phyloP scores from a whole-genome alignment of 2,329 filamentous ascomycete genomes.

The Fusarium sp. region DNA sequence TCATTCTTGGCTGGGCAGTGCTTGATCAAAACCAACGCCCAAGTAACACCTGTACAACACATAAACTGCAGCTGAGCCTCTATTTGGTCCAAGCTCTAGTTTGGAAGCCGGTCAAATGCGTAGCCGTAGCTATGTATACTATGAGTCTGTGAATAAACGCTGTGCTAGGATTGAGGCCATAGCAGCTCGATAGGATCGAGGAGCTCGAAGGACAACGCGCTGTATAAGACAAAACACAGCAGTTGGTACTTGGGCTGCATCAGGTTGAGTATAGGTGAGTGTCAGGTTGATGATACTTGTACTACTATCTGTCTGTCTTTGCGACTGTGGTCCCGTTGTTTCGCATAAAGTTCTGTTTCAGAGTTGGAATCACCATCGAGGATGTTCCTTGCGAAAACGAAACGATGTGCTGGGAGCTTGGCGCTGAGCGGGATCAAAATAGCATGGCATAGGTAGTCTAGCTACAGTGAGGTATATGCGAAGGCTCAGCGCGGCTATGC shows the following conservation, averaged over 20 bases:
- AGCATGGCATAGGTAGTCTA: too few species aligned
- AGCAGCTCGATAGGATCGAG: background rate
- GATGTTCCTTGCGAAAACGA: slow-evolving; percentile 5
- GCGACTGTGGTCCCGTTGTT: slow-evolving; percentile 4
- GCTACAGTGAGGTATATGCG: too few species aligned
- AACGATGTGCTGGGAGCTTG: background rate
- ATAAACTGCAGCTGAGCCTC: too few species aligned
- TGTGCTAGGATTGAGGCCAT: background rate
- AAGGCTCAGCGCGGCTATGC: too few species aligned
- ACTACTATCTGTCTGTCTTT: background rate
- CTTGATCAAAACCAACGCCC: background rate
- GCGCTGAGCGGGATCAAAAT: too few species aligned
- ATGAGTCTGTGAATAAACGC: too few species aligned
- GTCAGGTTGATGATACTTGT: slow-evolving; percentile 14
- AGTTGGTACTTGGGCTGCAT: background rate
- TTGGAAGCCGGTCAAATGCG: too few species aligned
- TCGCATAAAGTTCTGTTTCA: slow-evolving; percentile 16
- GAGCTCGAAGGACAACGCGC: background rate
- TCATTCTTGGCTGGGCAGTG: slow-evolving; percentile 1
- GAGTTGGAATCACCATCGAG: background rate
- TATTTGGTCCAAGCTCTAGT: too few species aligned
- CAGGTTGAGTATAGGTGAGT: background rate
- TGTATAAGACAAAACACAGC: background rate
- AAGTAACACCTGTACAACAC: too few species aligned
- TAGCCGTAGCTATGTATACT: too few species aligned